Evolutionary conservation across 495 filamentous ascomycete species (phyloP), one percentile per base, ranked within the genome.

Genomic region (Trichoderma erinaceum): DNA sequence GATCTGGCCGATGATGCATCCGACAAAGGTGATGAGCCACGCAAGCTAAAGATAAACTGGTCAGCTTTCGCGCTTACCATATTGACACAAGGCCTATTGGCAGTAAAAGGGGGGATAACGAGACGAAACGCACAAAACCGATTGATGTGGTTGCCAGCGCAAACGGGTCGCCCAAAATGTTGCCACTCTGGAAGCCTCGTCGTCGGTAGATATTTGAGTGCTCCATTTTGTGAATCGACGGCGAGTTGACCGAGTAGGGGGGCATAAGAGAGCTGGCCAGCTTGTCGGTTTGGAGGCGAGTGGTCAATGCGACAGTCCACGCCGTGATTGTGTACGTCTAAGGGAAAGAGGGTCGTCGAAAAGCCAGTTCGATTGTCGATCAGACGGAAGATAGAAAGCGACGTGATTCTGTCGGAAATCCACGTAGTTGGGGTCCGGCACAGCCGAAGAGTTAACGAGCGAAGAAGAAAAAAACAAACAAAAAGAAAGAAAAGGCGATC

Each of bases 111-210:
- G 56, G 27, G 48, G 21, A 21, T 27, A 27, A 27, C 56, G 41
- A 41, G 65, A 21, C 12, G 38, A 18, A 63, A 85, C 92, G 77
- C 86, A 97, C 93, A 70, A 90, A 83, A 68, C 93, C 87, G 78
- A 99, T 97, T 35, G 92, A 96, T 50, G 95, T 86, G 18, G 95
- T 99, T 52, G 93, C 92, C 50, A 98, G 85, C 65, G 95, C 93
- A 80, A 99, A 97, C 3, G 96, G 96, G 80, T 98, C 94, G 72
- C 95, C 95, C 64, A 97, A 81, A 66, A 98, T 91, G 77, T 97
- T 93, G 73, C 91, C 92, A 75, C 92, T 78, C 70, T 85, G 89
- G 72, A 96, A 88, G 73, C 85, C 76, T 72, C 79, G 83, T 67
- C 82, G 81, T 29, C 65, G 2, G 74, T 86, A 86, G 74, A 73